Conservation (phyloP, 2,329 filamentous ascomycete genomes). For the Alternaria sp. region DNA sequence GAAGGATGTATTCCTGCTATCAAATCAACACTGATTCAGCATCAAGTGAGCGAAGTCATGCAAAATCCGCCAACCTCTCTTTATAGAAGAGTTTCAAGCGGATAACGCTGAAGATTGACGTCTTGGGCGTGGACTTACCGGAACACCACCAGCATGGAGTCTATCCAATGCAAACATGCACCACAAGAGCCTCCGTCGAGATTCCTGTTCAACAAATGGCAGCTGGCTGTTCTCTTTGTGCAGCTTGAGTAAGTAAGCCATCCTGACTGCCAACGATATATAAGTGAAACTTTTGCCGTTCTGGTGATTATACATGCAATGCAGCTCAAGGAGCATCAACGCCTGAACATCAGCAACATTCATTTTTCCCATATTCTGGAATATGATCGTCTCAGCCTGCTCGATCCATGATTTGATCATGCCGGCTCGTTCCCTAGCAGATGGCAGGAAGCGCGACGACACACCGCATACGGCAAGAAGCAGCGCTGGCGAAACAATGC, state of each 20-base stretch:
- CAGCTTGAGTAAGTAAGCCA: conserved; percentile 12
- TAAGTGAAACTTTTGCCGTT: conserved; percentile 3
- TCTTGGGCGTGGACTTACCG: not conserved
- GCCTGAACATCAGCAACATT: conserved; percentile 5
- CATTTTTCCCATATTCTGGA: conserved; percentile 11
- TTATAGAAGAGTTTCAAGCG: not conserved
- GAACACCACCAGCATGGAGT: conserved; percentile 12
- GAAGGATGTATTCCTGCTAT: not conserved
- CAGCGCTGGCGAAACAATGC: not conserved
- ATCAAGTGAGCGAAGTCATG: not conserved
- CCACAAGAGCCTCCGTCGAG: conserved; percentile 15
- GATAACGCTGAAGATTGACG: not conserved
- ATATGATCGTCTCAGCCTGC: conserved; percentile 6
- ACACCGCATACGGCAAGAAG: conserved; percentile 15
- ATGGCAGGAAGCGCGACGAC: conserved; percentile 11
- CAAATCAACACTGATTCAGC: not conserved
- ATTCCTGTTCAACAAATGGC: conserved; percentile 14
- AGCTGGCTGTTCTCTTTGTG: conserved; percentile 11
- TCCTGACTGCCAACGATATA: conserved; percentile 6
- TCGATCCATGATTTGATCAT: conserved; percentile 11
- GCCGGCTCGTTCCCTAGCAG: not conserved
- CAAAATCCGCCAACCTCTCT: too few relatives aligned
- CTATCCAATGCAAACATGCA: conserved; percentile 11
- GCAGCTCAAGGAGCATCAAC: conserved; percentile 4
- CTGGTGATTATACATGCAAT: conserved; percentile 9